Evolutionary conservation across 495 filamentous ascomycete genomes (phyloP).

Genomic region (Penicillium waksmanii): DNA sequence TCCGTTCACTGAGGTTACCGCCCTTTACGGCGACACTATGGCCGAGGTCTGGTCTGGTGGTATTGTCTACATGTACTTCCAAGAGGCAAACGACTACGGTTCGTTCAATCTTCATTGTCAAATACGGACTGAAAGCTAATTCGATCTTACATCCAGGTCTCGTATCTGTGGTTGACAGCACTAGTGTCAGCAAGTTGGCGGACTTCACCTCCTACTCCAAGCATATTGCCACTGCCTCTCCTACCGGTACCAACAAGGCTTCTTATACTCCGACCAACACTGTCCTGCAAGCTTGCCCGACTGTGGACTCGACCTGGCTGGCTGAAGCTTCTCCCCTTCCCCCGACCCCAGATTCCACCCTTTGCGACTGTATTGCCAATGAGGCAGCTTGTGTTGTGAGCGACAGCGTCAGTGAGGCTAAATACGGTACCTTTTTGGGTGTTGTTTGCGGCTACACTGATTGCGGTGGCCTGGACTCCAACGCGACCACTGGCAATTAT

Average conservation of each 20-base stretch:
- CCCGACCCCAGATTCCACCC: constrained; percentile 70
- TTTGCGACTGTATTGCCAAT: constrained; percentile 83
- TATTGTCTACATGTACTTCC: constrained; percentile 97
- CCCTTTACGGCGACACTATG: constrained; percentile 83
- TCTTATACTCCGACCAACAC: constrained; percentile 81
- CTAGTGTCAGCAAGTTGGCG: constrained; percentile 60
- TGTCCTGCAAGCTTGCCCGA: constrained; percentile 71
- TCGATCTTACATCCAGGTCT: constrained; percentile 52
- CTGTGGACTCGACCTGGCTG: constrained; percentile 63
- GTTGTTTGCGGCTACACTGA: constrained; percentile 68
- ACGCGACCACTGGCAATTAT: constrained; percentile 74
- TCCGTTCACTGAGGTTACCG: constrained; percentile 81
- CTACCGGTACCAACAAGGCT: constrained; percentile 63
- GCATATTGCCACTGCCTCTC: constrained; percentile 69
- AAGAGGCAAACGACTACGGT: constrained; percentile 91
- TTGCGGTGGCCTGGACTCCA: constrained; percentile 73
- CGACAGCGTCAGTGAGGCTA: constrained; percentile 44
- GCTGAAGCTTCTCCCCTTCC: constrained; percentile 69
- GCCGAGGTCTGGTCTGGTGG: constrained; percentile 85
- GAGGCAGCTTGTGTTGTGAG: constrained; percentile 71
- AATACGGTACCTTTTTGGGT: constrained; percentile 67
- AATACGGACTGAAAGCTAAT: constrained; percentile 8
- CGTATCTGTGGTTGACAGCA: constrained; percentile 66
- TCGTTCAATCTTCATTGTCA: constrained; percentile 19
- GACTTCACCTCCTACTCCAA: constrained; percentile 78